phyloP scores from a whole-genome alignment of 352 stramenopile species.

The Peronosclerospora sorghi region DNA sequence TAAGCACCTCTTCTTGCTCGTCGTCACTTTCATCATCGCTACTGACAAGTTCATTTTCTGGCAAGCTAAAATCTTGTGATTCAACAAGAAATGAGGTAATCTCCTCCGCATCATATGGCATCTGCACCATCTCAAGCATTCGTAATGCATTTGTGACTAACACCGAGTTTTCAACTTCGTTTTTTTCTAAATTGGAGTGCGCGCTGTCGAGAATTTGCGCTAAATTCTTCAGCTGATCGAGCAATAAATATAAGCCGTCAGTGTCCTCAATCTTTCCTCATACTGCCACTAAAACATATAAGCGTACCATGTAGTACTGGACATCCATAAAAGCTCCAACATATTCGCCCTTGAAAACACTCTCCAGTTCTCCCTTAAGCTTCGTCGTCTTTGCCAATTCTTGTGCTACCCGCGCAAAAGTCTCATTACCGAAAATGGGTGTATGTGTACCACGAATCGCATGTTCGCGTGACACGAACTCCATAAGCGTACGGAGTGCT shows the following conservation, averaged over 20 bases:
- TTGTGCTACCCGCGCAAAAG: constrained; percentile 68
- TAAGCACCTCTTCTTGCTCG: constrained; percentile 23
- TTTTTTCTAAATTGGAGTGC: constrained; percentile 23
- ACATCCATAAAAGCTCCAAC: constrained; percentile 76
- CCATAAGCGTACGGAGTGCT: constrained; percentile 82
- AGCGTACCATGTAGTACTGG: constrained; percentile 75
- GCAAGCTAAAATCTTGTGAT: constrained; percentile 13
- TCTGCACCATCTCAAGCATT: constrained; percentile 61
- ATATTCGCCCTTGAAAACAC: constrained; percentile 82
- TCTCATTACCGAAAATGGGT: constrained; percentile 73
- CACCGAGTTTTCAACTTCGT: constrained; percentile 30
- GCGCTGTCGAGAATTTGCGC: constrained; percentile 44
- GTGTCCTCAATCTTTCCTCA: constrained; percentile 1
- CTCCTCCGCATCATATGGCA: constrained; percentile 48
- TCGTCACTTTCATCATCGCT: constrained; percentile 34
- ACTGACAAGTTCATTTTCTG: constrained; percentile 33
- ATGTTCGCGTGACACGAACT: constrained; percentile 73
- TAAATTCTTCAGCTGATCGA: constrained; percentile 47
- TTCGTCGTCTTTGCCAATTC: constrained; percentile 52
- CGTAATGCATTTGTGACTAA: constrained; percentile 59
- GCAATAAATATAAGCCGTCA: too few species aligned
- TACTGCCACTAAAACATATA: background rate
- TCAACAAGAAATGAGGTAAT: constrained; percentile 65
- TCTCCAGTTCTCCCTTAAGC: constrained; percentile 71
- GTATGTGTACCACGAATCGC: constrained; percentile 23